Evolutionary conservation across 2,329 filamentous ascomycete species (phyloP), one percentile per base, ranked within the genome.

Genomic region (Karstenula rhodostoma): DNA sequence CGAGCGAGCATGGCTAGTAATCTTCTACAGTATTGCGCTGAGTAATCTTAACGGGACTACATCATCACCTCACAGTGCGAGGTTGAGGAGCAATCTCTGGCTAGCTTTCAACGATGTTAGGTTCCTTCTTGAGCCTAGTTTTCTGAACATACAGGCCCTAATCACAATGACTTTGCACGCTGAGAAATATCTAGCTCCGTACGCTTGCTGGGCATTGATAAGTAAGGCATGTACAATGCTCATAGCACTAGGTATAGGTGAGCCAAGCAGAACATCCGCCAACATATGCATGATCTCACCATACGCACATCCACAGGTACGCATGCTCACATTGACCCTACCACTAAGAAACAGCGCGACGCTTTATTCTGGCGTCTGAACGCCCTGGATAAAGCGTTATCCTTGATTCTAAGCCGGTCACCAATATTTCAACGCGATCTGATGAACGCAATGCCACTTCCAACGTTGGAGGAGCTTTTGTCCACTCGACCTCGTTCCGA

Each of bases 141-240:
- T 43, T 6, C 19, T 50, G 23, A 52, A 47, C 29, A 48, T 57
- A 15, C 27, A 56, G 8, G 58, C 58, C 10, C 23, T 60, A 19
- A 27, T 53, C 4, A 29, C 37, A 23, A 52, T 60, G 43, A 47
- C 47, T 22, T 23, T 48, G 33, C 44, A 25, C 10, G 40, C 23
- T 10, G 58, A 60, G n/a, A 25, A 43, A 23, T 51, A 25, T 25
- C 44, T 53, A 19, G 51, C 58, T 22, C 58, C 58, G 2, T 35
- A 29, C 15, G 29, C 56, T 42, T 60, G 58, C 32, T 60, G 53
- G 58, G 40, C 33, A 29, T 22, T 60, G 1, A 23, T 53, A 6
- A 47, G 51, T 13, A 50, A 56, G 27, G 58, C 58, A 10, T 60
- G 58, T 48, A 52, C 19, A n/a, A 60, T 60, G 58, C 48, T 60